Base-by-base conservation (phyloP, 306 rosid species). In the Trichosanthes truncata region DNA sequence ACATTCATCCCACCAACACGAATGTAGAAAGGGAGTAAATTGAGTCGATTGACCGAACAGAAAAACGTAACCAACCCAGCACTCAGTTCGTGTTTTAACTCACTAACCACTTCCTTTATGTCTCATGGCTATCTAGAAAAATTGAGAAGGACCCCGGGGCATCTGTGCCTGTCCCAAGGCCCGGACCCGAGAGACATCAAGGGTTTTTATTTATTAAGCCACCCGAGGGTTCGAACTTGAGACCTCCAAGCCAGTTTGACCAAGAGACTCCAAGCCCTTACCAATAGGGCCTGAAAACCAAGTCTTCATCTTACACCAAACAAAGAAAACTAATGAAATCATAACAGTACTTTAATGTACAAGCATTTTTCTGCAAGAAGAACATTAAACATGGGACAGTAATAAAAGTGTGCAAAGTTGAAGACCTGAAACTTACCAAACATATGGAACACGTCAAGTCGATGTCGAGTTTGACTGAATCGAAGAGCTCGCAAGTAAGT, bases 361-460 rank as follows among this genome's bases (percentile, higher is more conserved):
- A 45, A 12, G 14, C 6, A 71, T 12, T 21, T 12, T n/a, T 69
- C 56, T 43, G 78, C 41, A 69, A 41, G 53, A 12, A 29, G 8
- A 71, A 71, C 56, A 14, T 46, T 46, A 46, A 43, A 45, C 77
- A 74, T 26, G 45, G 57, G 26, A 18, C 26, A 48, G 17, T 49
- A 61, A 48, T 49, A 17, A 73, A 43, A 74, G 10, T 29, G 26
- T 18, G 43, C 4, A 49, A 26, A 7, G 29, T 74, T 26, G 7
- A 74, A 51, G 78, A 33, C 38, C 62, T 7, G 53, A 13, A 81
- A 90, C 93, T 86, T 81, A 95, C 99, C 97, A 95, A 83, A 87
- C 99, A 95, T 87, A 95, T 86, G 62, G 99, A 89, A 86, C 99
- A 95, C 29, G 96, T 93, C 91, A 95, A 87, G 65, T 90, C 97